Percentiles rank a stretch among this genome's conserved stretches.
Evolutionary conservation across 2,329 filamentous ascomycete genomes (phyloP).

Genomic region (Torrubiella hemipterigena): DNA sequence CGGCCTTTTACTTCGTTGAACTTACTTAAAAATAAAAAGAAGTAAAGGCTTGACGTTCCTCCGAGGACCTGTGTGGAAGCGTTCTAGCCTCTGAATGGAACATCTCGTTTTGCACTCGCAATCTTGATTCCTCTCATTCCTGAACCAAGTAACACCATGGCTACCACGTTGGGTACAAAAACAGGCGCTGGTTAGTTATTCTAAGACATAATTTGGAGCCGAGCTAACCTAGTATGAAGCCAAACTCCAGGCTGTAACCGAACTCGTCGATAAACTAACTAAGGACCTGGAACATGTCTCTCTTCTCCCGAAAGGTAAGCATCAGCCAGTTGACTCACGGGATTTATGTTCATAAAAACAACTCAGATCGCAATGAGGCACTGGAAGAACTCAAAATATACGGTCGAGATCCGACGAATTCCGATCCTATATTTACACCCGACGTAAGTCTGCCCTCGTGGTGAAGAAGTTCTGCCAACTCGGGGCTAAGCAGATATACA

Average conservation of each 20-base stretch:
- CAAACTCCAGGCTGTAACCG: constrained; percentile 57
- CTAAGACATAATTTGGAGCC: background rate
- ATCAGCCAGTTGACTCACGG: background rate
- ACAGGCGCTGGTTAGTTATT: constrained; percentile 29
- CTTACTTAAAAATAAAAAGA: too few relatives aligned
- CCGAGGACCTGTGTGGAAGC: too few relatives aligned
- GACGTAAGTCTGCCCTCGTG: constrained; percentile 37
- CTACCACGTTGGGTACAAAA: constrained; percentile 14
- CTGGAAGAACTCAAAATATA: constrained; percentile 57
- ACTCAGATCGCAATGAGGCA: constrained; percentile 47
- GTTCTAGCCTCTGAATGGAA: too few relatives aligned
- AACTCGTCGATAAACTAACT: constrained; percentile 49
- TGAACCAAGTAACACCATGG: too few relatives aligned
- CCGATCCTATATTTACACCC: constrained; percentile 75
- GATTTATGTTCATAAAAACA: constrained; percentile 8
- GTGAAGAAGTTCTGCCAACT: background rate
- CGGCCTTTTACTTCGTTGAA: too few relatives aligned
- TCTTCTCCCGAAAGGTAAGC: constrained; percentile 48
- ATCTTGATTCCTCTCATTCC: too few relatives aligned
- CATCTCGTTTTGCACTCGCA: too few relatives aligned
- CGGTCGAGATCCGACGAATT: constrained; percentile 55
- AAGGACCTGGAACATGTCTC: constrained; percentile 48
- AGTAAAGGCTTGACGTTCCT: too few relatives aligned
- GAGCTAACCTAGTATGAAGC: constrained; percentile 23
- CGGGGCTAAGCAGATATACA: constrained; percentile 20